Evolutionary conservation across 2,329 filamentous ascomycete genomes (phyloP).

Genomic region (Cladobotryum protrusum): DNA sequence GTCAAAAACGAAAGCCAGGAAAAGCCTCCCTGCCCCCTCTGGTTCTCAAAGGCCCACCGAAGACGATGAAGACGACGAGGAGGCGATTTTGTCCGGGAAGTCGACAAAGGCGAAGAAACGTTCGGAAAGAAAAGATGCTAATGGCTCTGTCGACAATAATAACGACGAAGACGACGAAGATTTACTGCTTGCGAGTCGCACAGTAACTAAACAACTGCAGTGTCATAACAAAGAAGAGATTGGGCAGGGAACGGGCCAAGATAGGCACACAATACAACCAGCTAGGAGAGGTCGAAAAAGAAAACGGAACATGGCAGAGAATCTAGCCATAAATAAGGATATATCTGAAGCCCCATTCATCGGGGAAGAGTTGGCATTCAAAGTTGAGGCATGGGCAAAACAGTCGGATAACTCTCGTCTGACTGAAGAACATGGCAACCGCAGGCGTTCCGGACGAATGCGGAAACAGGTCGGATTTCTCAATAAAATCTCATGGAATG

Average conservation of each 20-base stretch:
- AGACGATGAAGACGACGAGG: slow-evolving; percentile 18
- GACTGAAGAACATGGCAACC: slow-evolving; percentile 3
- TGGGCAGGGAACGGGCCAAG: neutral
- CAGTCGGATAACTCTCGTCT: no score
- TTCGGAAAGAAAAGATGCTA: neutral
- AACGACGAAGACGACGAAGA: slow-evolving; percentile 23
- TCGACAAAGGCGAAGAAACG: neutral
- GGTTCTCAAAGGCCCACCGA: neutral
- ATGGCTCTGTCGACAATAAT: slow-evolving; percentile 6
- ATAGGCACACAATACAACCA: neutral
- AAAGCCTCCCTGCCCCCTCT: neutral
- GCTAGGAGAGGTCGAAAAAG: slow-evolving; percentile 1
- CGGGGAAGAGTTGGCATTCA: no score
- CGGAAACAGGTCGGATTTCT: slow-evolving; percentile 25
- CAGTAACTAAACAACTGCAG: neutral
- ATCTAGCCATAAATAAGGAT: neutral
- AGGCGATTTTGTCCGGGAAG: slow-evolving; percentile 16
- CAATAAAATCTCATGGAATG: slow-evolving; percentile 25
- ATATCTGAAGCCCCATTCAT: no score
- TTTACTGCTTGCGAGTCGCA: slow-evolving; percentile 9
- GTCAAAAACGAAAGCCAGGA: slow-evolving; percentile 1
- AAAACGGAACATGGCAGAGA: slow-evolving; percentile 2
- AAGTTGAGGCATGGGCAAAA: no score
- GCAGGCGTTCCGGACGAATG: slow-evolving; percentile 21
- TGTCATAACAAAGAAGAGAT: neutral